A percentile compares a stretch with the other conserved stretches of the same genome.
These are phyloP conservation scores for Pyricularia pennisetigena DNA, from an alignment of 2,329 filamentous ascomycete species.

Conservation along the genomic window DNA sequence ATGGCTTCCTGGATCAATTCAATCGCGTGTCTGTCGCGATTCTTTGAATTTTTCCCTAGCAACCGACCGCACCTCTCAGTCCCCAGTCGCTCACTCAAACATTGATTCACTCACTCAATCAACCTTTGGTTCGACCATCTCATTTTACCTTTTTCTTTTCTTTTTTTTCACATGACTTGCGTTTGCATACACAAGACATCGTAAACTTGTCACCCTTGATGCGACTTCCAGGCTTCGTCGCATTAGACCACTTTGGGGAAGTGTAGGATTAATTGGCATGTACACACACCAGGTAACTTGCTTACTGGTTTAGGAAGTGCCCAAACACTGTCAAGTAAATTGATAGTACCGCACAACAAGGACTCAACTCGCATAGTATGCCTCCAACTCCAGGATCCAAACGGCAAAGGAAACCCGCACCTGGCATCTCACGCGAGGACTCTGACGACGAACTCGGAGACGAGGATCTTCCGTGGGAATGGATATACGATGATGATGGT, in stretches of 20 bases:
- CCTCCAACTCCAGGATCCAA: not conserved
- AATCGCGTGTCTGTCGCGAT: not conserved
- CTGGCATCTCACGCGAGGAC: slow-evolving; percentile 63
- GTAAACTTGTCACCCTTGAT: not conserved
- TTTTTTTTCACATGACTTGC: not conserved
- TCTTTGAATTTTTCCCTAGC: not conserved
- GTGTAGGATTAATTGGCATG: not conserved
- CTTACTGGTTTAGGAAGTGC: not conserved
- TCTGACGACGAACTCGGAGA: slow-evolving; percentile 79
- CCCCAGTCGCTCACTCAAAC: not conserved
- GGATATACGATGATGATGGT: slow-evolving; percentile 50
- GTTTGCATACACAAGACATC: not conserved
- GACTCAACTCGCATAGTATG: not conserved
- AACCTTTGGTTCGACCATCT: not conserved
- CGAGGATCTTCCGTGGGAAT: slow-evolving; percentile 68
- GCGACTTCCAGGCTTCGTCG: not conserved
- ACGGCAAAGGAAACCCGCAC: slow-evolving; percentile 13
- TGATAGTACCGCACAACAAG: not conserved
- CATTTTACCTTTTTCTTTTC: not conserved
- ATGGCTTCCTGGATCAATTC: not conserved
- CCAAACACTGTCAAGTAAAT: not conserved
- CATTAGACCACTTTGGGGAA: not conserved
- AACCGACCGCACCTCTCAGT: not conserved
- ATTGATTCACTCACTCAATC: not conserved
- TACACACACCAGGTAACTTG: not conserved